A percentile compares a stretch with the other conserved stretches of the same genome.
phyloP scores from a whole-genome alignment of 306 rosid species.

The Macrotyloma uniflorum region DNA sequence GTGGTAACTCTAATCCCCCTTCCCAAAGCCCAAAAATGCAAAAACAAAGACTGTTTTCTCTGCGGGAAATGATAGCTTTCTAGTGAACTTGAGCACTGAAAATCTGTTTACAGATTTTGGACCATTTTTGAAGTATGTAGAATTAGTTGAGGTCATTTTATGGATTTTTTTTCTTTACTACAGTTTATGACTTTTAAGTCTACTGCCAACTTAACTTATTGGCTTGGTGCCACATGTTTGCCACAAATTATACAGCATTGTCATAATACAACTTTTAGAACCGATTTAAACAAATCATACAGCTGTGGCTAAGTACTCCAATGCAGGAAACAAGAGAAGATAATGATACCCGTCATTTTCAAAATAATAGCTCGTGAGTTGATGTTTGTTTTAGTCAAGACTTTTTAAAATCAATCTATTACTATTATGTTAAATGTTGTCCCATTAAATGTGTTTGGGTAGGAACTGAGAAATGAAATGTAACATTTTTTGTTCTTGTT shows the following conservation, averaged over 20 bases:
- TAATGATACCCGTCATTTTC: not conserved
- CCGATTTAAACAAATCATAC: not conserved
- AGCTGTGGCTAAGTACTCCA: not conserved
- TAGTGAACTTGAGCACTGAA: constrained; percentile 48
- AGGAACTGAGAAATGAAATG: no score
- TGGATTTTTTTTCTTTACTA: not conserved
- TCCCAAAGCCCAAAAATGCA: not conserved
- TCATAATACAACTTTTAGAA: not conserved
- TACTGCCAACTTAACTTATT: not conserved
- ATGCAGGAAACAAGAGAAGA: not conserved
- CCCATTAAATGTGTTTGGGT: no score
- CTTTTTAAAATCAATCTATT: no score
- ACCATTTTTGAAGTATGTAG: constrained; percentile 41
- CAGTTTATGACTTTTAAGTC: not conserved
- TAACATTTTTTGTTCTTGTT: no score
- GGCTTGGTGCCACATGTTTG: not conserved
- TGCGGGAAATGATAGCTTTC: constrained; percentile 50
- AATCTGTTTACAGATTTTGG: constrained; percentile 39
- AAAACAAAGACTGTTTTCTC: constrained; percentile 3
- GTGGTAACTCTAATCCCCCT: constrained; percentile 56
- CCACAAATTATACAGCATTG: not conserved
- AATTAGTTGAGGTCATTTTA: constrained; percentile 33
- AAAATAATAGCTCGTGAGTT: not conserved
- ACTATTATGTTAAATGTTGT: no score
- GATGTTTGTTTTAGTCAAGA: no score